Conservation (phyloP, 2,329 filamentous ascomycete genomes). For the Botrytis deweyae region DNA sequence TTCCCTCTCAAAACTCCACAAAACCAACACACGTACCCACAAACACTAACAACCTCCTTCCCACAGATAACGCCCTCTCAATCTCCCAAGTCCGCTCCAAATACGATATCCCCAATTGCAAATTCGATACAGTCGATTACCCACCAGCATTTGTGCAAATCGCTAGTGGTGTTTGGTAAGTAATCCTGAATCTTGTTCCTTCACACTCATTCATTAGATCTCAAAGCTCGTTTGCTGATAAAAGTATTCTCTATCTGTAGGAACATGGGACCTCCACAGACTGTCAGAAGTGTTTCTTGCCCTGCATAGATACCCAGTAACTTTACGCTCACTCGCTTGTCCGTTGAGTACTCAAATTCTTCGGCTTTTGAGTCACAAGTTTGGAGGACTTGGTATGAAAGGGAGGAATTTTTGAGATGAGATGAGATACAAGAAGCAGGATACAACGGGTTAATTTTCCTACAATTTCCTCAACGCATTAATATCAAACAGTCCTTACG, state of each 20-base stretch:
- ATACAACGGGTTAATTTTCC: background rate
- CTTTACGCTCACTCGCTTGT: background rate
- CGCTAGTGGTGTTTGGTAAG: conserved; percentile 25
- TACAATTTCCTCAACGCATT: background rate
- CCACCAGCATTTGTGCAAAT: conserved; percentile 25
- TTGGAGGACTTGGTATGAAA: background rate
- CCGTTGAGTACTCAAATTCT: background rate
- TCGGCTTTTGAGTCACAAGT: background rate
- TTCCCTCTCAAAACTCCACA: background rate
- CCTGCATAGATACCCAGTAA: background rate
- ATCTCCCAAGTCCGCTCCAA: conserved; percentile 31
- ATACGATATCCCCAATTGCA: conserved; percentile 27
- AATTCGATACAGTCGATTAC: conserved; percentile 29
- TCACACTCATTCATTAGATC: background rate
- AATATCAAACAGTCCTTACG: background rate
- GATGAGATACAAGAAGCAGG: background rate
- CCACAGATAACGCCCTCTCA: conserved; percentile 31
- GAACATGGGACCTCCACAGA: conserved; percentile 35
- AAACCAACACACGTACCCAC: no score
- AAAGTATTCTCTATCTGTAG: background rate
- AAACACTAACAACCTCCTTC: background rate
- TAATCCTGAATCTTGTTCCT: background rate
- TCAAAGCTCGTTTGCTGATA: background rate
- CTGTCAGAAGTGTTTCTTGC: conserved; percentile 29
- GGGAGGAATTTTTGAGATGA: background rate